Conservation (phyloP, 352 stramenopile species). For the Globisporangium spinosum region DNA sequence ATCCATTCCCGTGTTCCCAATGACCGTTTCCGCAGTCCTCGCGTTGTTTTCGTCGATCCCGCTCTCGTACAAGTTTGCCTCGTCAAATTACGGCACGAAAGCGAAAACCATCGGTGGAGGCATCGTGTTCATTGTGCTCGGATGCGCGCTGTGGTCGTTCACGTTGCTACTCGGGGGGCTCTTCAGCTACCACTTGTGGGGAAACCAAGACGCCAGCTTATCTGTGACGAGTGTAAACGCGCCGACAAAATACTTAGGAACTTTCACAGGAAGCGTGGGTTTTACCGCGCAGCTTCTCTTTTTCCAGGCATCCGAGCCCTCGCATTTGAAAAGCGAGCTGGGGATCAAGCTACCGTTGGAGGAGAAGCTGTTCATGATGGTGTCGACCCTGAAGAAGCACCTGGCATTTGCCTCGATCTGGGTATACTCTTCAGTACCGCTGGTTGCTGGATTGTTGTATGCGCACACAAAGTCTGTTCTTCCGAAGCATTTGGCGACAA, state of each 20-base stretch:
- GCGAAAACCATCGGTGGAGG: conserved; percentile 37
- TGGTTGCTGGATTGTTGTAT: conserved; percentile 20
- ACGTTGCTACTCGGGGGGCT: conserved; percentile 44
- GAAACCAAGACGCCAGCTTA: conserved; percentile 20
- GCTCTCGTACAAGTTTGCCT: conserved; percentile 43
- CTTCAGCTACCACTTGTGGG: conserved; percentile 46
- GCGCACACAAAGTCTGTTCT: conserved; percentile 30
- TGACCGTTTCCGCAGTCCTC: conserved; percentile 39
- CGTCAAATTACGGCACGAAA: conserved; percentile 24
- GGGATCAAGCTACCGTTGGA: background rate
- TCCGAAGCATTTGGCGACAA: conserved; percentile 24
- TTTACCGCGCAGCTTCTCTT: conserved; percentile 46
- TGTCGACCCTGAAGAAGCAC: conserved; percentile 15
- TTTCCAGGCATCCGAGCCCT: conserved; percentile 31
- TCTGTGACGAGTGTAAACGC: conserved; percentile 1
- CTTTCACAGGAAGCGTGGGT: conserved; percentile 43
- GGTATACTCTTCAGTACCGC: conserved; percentile 19
- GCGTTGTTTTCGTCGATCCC: conserved; percentile 55
- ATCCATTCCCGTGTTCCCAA: conserved; percentile 40
- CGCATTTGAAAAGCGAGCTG: background rate
- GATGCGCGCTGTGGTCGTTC: conserved; percentile 54
- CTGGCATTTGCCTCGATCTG: conserved; percentile 14
- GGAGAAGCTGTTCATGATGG: conserved; percentile 12
- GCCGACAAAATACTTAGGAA: conserved; percentile 39
- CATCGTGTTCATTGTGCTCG: conserved; percentile 49